Percentiles rank a stretch among this genome's conserved stretches.
Conservation (phyloP, 257 asterid species). For the Eucommia ulmoides region DNA sequence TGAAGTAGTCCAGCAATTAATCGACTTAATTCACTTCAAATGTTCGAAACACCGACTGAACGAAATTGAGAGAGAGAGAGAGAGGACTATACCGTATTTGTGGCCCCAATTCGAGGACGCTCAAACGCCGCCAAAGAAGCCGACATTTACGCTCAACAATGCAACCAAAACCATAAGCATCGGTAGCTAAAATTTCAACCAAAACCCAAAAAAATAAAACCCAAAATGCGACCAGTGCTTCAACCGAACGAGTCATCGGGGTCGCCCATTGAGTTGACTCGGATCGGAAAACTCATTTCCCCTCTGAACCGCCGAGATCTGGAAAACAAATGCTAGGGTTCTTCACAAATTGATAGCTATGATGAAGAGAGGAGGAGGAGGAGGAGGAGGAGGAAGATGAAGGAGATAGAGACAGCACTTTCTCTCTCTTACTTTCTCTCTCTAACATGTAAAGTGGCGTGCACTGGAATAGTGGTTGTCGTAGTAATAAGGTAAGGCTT, state of each 20-base stretch:
- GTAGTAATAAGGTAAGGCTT: conserved; percentile 4
- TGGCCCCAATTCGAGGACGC: conserved; percentile 79
- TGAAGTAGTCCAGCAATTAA: too few species aligned
- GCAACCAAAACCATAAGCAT: neutral
- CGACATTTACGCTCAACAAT: conserved; percentile 34
- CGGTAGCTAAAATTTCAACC: neutral
- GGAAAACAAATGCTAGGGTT: conserved; percentile 14
- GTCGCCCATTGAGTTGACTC: conserved; percentile 13
- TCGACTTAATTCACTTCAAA: too few species aligned
- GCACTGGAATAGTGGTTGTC: conserved; percentile 15
- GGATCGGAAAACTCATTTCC: conserved; percentile 20
- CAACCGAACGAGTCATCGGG: conserved; percentile 7
- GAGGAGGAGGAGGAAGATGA: conserved; percentile 22
- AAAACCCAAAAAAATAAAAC: conserved; percentile 12
- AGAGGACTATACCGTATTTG: conserved; percentile 55
- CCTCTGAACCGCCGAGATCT: conserved; percentile 19
- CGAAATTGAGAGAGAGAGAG: too few species aligned
- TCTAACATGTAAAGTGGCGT: conserved; percentile 2
- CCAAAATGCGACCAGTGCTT: conserved; percentile 11
- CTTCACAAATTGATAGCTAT: too few species aligned
- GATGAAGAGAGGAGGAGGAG: too few species aligned
- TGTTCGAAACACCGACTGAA: too few species aligned
- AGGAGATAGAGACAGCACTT: conserved; percentile 7
- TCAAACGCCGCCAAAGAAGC: conserved; percentile 73
- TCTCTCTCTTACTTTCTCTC: conserved; percentile 2